Base-by-base conservation (phyloP, 2,329 filamentous ascomycete genomes). In the Penicillium sp. region DNA sequence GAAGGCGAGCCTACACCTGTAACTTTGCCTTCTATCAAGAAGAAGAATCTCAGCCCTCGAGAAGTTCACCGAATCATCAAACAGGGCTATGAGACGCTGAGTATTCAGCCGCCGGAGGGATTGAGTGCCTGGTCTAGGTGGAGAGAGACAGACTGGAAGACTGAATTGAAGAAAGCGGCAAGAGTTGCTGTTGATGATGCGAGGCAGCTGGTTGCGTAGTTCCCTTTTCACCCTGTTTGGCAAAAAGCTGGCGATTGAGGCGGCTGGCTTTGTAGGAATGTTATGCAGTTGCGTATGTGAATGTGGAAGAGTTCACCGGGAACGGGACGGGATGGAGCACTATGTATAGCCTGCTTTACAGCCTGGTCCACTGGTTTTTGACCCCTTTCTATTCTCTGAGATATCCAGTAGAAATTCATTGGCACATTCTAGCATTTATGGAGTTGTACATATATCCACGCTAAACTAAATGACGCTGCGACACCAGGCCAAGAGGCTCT, bases 41-140 rank as follows among this genome's bases (percentile, higher is more conserved):
- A 85, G 58, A 89, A 86, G 67, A 86, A 90, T 63, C 78, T 97
- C 58, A 96, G 90, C 57, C 92, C 89, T 37, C 82, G 86, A 49
- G 90, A 97, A 72, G 92, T 99, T 39, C 88, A 89, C 43, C 89
- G 90, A 63, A 90, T 97, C 27, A 98, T 99, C 74, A 96, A 96
- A 77, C 90, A 96, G 73, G 95, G 95, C 0, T 98, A 98, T 70
- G 93, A 98, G 74, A 96, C 93, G 35, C 76, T 99, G 67, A 93
- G 90, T 61, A 96, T 99, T 53, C 90, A 96, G 75, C 87, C 91
- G 0, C 91, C 88, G 68, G 93, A 96, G 70, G 93, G 90, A 0
- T 73, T 96, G 64, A 93, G 93, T 72, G 86, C 87, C 37, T 96
- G 91, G 90, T 90, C 91, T 63, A 85, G 82, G 70, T 98, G 90